Conservation (phyloP, 106 monocot genomes). For the Posidonia australis region DNA sequence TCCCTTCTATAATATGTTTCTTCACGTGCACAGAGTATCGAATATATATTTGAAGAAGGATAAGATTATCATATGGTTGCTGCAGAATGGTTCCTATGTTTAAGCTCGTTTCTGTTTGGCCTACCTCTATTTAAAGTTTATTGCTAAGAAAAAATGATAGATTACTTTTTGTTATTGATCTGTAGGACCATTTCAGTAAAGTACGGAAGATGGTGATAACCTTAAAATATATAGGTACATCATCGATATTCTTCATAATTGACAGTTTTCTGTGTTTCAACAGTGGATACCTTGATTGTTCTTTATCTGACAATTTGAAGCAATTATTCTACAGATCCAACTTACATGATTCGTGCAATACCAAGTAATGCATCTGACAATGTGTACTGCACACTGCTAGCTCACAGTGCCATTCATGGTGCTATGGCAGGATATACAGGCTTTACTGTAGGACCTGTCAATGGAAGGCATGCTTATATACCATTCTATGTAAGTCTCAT, state of each 20-base stretch:
- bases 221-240: conserved; percentile 80
- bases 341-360: conserved; percentile 93
- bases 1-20: too few species aligned
- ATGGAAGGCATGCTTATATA: conserved; percentile 89
- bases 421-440: conserved; percentile 95
- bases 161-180: not conserved
- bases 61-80: too few species aligned
- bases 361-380: conserved; percentile 92
- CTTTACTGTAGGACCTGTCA: conserved; percentile 78
- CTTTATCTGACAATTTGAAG: not conserved
- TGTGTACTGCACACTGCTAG: conserved; percentile 82
- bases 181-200: conserved; percentile 59
- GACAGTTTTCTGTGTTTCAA: not conserved
- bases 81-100: too few species aligned
- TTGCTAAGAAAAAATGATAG: not conserved
- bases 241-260: not conserved
- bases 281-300: not conserved
- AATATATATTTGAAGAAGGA: too few species aligned
- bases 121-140: too few species aligned
- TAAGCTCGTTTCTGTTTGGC: too few species aligned
- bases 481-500: conserved; percentile 62
- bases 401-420: conserved; percentile 89
- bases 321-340: conserved; percentile 48
- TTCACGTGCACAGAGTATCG: too few species aligned
- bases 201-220: conserved; percentile 50